Evolutionary conservation across 2,329 filamentous ascomycete species (phyloP), one percentile per base, ranked within the genome.

Genomic region (Colletotrichum lupini): DNA sequence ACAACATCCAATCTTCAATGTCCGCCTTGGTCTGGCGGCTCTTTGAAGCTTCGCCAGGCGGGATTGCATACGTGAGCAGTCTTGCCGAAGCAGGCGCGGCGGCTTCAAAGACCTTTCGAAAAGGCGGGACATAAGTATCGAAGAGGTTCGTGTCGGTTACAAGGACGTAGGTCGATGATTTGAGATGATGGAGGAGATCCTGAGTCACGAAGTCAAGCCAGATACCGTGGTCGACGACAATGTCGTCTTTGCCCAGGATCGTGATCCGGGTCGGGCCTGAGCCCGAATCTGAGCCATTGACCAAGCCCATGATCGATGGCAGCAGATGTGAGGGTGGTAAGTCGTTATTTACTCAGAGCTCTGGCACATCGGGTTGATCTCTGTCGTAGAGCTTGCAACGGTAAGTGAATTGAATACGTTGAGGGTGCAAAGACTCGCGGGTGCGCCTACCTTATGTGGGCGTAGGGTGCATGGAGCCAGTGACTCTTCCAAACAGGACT

Each of bases 1-100:
- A 90, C 72, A 98, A 88, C 90, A 99, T 93, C 97, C 97, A 99
- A 83, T 99, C 97, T 83, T 99, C 97, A 66, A 99, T 95, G 78
- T 96, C 93, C 58, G 93, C 95, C 84, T 98, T 98, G 65, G 95
- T 98, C 81, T 95, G 92, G 76, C 97, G 91, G 77, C 94, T 94
- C 84, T 99, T 99, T 66, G 95, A 98, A 73, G 92, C 94, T 85
- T 99, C 97, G 73, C 97, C 97, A 0, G 97, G 97, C 2, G 95
- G 92, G 73, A 98, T 95, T 77, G 91, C 88, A 82, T 98, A 97
- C 60, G 93, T 93, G 75, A 99, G 90, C 32, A 99, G 90, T 55
- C 95, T 92, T 9, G 91, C 89, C 61, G 68, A 85, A 80, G 62
- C 87, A 79, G 74, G 70, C 35, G 80, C 77, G 8, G 79, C 75